Conservation (phyloP, 345 rosid species). For the Linum lewisii region DNA sequence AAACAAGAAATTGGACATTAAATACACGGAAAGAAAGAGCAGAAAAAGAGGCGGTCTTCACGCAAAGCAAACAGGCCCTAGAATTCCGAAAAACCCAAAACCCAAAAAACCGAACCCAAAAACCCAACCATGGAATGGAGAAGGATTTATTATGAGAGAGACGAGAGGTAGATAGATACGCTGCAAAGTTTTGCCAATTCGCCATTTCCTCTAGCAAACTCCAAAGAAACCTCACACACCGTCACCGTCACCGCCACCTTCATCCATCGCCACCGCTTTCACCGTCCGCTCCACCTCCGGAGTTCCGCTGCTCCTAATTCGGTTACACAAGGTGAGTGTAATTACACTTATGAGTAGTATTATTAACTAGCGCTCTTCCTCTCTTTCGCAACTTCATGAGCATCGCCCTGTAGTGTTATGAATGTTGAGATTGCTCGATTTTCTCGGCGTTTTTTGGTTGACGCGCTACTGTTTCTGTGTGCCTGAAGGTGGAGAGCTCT, state of each 20-base stretch:
- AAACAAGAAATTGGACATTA: too few relatives aligned
- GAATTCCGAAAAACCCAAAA: too few relatives aligned
- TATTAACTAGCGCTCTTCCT: neutral
- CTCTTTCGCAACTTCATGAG: too few relatives aligned
- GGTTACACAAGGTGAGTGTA: neutral
- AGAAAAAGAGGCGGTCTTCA: neutral
- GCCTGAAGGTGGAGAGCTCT: neutral
- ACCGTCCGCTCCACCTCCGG: neutral
- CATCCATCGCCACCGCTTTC: neutral
- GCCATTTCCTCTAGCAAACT: neutral
- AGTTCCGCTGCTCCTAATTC: too few relatives aligned
- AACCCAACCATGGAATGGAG: neutral
- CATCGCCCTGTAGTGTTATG: neutral
- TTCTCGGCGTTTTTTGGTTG: neutral
- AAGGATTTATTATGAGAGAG: neutral
- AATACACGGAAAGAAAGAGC: too few relatives aligned
- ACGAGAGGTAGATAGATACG: constrained; percentile 1
- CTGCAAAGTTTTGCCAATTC: neutral
- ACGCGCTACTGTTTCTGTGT: neutral
- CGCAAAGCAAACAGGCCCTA: neutral
- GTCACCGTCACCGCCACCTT: neutral
- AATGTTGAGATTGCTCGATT: neutral
- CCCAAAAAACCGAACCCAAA: too few relatives aligned
- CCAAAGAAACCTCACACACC: neutral
- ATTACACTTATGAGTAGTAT: too few relatives aligned